Conservation (phyloP, 2,329 filamentous ascomycete genomes). For the Aspergillus hiratsukae region DNA sequence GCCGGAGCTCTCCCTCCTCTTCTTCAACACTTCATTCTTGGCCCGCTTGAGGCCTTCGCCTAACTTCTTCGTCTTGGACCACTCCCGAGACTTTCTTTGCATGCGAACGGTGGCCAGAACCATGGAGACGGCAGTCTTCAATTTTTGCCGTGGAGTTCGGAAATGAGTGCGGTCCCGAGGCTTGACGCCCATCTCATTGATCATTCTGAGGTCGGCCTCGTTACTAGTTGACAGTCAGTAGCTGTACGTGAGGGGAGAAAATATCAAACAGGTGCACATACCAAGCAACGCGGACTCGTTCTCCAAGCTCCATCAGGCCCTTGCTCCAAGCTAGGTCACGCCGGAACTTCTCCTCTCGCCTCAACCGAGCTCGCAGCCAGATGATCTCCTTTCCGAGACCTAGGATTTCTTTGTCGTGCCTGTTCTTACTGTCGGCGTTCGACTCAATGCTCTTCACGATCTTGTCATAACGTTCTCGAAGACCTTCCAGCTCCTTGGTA, state of each 20-base stretch:
- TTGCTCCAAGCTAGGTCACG: conserved; percentile 82
- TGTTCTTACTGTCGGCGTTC: conserved; percentile 41
- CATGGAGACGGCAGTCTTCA: conserved; percentile 39
- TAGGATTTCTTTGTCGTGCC: conserved; percentile 62
- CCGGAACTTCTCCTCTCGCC: conserved; percentile 75
- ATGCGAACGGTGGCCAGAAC: conserved; percentile 45
- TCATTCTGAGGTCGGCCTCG: conserved; percentile 80
- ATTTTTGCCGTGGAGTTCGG: conserved; percentile 36
- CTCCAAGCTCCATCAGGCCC: conserved; percentile 77
- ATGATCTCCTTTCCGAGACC: conserved; percentile 86
- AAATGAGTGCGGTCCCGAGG: conserved; percentile 29
- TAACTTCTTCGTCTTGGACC: conserved; percentile 40
- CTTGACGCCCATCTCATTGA: conserved; percentile 74
- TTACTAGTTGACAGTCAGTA: conserved; percentile 60
- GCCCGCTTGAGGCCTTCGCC: conserved; percentile 42
- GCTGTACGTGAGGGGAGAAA: conserved; percentile 1
- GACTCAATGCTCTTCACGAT: conserved; percentile 46
- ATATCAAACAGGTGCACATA: conserved; percentile 49
- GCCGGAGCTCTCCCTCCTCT: conserved; percentile 30
- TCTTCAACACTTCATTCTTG: conserved; percentile 39
- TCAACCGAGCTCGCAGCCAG: conserved; percentile 78
- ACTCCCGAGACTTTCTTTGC: conserved; percentile 42
- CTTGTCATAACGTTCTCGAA: conserved; percentile 61
- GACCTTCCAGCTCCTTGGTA: conserved; percentile 40
- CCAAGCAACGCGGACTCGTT: conserved; percentile 63